These are phyloP conservation scores for Venturia carpophila DNA, from an alignment of 2,329 filamentous ascomycete genomes.

Conservation along the genomic window DNA sequence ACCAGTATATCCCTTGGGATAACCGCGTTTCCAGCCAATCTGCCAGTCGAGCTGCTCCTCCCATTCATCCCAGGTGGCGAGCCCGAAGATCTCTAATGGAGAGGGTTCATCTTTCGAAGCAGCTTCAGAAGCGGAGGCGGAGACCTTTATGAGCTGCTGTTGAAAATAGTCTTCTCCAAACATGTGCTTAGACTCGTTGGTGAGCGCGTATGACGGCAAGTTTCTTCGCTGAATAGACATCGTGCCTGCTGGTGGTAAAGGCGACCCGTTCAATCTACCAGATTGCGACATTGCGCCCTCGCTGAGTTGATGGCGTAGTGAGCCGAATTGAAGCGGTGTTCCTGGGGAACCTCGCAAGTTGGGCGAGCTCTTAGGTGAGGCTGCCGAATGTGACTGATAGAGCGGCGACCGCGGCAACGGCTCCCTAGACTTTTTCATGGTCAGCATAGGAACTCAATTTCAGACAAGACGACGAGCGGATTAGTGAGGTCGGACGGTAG, in stretches of 20 bases:
- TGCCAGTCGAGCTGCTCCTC: slow-evolving; percentile 7
- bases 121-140: slow-evolving; percentile 6
- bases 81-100: slow-evolving; percentile 8
- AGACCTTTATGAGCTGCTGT: not conserved
- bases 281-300: not conserved
- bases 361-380: not conserved
- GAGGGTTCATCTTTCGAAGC: slow-evolving; percentile 2
- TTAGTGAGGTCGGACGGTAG: not conserved
- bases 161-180: slow-evolving; percentile 4
- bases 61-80: not conserved
- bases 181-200: not conserved
- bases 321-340: not conserved
- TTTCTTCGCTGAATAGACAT: slow-evolving; percentile 4
- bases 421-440: slow-evolving; percentile 9
- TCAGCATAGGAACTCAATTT: not conserved
- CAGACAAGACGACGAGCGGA: not conserved
- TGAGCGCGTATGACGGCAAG: not conserved
- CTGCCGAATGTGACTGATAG: not conserved
- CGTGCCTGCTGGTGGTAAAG: not conserved
- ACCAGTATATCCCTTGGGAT: not conserved
- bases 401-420: slow-evolving; percentile 1
- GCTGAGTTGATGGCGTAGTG: not conserved
- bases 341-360: not conserved
- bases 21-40: not conserved
- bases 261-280: not conserved